Base-by-base conservation (phyloP, 441 rosid species). In the Croton laevigatus region DNA sequence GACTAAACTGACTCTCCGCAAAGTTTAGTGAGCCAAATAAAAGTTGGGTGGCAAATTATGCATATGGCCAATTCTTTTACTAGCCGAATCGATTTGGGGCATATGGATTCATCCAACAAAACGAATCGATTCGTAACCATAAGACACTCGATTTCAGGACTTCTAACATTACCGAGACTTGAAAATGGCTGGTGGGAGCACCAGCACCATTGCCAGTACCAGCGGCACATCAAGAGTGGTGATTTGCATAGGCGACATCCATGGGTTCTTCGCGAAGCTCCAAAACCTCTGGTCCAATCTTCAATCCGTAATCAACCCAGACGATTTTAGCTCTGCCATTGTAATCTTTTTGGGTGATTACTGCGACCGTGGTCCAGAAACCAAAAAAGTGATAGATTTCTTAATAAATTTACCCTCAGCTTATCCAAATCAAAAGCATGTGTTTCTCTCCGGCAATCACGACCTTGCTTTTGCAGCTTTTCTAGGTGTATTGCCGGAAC, bases 341-440 rank as follows among this genome's bases (percentile, higher is more conserved):
- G 66, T 91, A 67, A 88, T 93, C 69, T 93, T 93, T 81, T 80
- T 89, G 49, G 98, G 98, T 45, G 97, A 93, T 73, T 91, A 91
- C 82, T 93, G 98, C 68, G 98, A 93, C 69, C 91, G 97, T 10
- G 98, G 97, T 67, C 91, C 93, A 6, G 79, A 85, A 32, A 87
- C 96, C 11, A 85, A 74, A 36, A 62, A 76, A 71, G 97, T 89
- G 73, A 70, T 93, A 8, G 89, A 93, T 63, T 89, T 91, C 74
- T 78, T 91, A 48, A 68, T 83, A 75, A 76, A 84, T 19, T 68
- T 93, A 7, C 91, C 88, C 46, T 64, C 77, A 16, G 76, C 52
- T 42, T 85, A 86, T 68, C 96, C 94, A 3, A 65, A 76, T 22
- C 97, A 93, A 70, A 84, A 75, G 13, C 94, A 89, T 8, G 87